Evolutionary conservation across 2,329 filamentous ascomycete species (phyloP).

Genomic region (Didymella pinodella): DNA sequence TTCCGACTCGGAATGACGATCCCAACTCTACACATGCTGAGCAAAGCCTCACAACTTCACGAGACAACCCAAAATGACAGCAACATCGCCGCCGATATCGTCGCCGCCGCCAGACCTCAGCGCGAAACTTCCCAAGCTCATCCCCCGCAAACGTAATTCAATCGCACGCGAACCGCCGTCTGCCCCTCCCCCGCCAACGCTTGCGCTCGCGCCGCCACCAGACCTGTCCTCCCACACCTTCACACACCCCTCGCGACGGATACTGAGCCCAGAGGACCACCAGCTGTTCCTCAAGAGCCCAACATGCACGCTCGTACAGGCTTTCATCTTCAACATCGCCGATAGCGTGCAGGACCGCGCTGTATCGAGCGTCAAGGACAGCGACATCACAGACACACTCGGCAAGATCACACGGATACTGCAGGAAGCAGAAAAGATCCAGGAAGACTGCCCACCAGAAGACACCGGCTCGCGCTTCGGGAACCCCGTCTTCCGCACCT

Average conservation of each 20-base stretch:
- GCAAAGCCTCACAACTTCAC: background rate
- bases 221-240: constrained; percentile 68
- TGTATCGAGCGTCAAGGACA: constrained; percentile 66
- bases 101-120: constrained; percentile 36
- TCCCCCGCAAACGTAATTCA: constrained; percentile 44
- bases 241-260: constrained; percentile 75
- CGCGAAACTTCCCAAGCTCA: constrained; percentile 46
- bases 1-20: too few relatives aligned
- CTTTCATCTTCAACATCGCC: constrained; percentile 86
- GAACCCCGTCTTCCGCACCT: constrained; percentile 87
- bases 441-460: constrained; percentile 76
- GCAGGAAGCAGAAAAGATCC: constrained; percentile 70
- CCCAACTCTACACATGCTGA: background rate
- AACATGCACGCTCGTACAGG: constrained; percentile 76
- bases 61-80: background rate
- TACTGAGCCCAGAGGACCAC: constrained; percentile 82
- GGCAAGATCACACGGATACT: constrained; percentile 73
- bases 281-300: constrained; percentile 79
- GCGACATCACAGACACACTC: constrained; percentile 68
- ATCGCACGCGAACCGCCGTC: constrained; percentile 32
- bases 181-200: constrained; percentile 75
- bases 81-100: constrained; percentile 7
- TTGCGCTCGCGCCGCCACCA: constrained; percentile 73
- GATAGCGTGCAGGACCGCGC: constrained; percentile 79
- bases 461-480: constrained; percentile 94